Evolutionary conservation across 2,329 filamentous ascomycete genomes (phyloP), one percentile per base, ranked within the genome.

Genomic region (Huntiella omanensis): DNA sequence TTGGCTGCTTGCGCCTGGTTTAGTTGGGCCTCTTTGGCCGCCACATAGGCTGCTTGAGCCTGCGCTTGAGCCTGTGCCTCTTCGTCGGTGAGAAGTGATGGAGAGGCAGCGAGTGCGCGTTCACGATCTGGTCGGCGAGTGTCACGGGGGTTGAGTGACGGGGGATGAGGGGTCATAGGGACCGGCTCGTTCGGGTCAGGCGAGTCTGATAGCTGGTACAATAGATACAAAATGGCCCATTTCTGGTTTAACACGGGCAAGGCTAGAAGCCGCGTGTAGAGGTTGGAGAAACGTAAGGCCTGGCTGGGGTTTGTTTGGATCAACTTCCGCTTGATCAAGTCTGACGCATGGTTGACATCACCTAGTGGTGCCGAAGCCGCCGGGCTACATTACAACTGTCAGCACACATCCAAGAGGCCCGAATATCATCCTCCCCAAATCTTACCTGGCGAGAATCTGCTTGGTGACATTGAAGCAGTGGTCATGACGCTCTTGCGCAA

Each of bases 191-290:
- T 65, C 2, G 71, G 70, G 50, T 75, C 67, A 33, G 71, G 69
- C 3, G 73, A 75, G 56, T 87, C 82, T 51, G 83, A 77, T 41
- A 95, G 72, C 55, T 84, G 78, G 59, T 91, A 82, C 37, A 98
- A 73, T 37, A 98, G 76, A 59, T 92, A 92, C 15, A 98, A 69
- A 53, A 98, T 95, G 3, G 83, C 85, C 86, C 87, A 96, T 71
- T 98, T 98, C 61, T 94, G 83, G 56, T 83, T 82, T 39, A 98
- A 70, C 4, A 96, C 87, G 0, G 87, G 87, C 53, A 95, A 77
- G n/a, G 84, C 83, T 19, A 95, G 69, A 13, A 98, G 72, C 48
- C 85, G 75, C 33, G 84, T 85, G 62, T 95, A 94, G 22, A 98
- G 72, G 57, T 94, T 92, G 17, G 85, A 81, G 62, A 95, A 94